phyloP scores from a whole-genome alignment of 208 protist genomes.

The Crithidia acanthocephali region DNA sequence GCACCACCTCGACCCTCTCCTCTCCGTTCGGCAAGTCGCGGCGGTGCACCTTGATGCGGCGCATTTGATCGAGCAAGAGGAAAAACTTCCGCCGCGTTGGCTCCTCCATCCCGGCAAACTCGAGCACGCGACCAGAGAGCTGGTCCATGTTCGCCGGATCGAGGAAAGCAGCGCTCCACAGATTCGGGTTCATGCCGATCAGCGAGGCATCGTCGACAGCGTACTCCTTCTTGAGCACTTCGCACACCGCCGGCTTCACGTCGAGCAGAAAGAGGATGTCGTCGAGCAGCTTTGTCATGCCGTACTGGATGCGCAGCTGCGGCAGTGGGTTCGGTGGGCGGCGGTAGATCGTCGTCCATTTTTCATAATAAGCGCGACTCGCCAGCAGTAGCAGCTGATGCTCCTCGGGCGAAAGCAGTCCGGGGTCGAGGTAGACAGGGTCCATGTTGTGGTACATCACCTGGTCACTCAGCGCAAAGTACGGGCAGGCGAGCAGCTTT shows the following conservation, averaged over 20 bases:
- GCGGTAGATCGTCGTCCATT: conserved; percentile 71
- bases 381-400: conserved; percentile 87
- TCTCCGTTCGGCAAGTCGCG: conserved; percentile 46
- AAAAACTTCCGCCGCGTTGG: conserved; percentile 59
- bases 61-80: conserved; percentile 78
- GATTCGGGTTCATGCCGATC: conserved; percentile 80
- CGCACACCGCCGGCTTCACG: conserved; percentile 36
- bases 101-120: conserved; percentile 74
- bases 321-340: conserved; percentile 56
- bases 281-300: conserved; percentile 56
- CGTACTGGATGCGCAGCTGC: conserved; percentile 74
- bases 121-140: conserved; percentile 86
- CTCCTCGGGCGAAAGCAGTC: conserved; percentile 80
- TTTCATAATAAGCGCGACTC: conserved; percentile 88
- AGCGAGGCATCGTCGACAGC: conserved; percentile 77
- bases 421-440: conserved; percentile 80
- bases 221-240: conserved; percentile 80
- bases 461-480: conserved; percentile 90
- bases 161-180: conserved; percentile 76
- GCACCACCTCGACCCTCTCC: conserved; percentile 45
- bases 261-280: conserved; percentile 70
- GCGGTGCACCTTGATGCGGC: conserved; percentile 74
- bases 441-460: conserved; percentile 92
- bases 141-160: conserved; percentile 87
- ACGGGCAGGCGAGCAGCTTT: conserved; percentile 77